phyloP scores from a whole-genome alignment of 352 stramenopile species.

The Thalassiosira exigua region DNA sequence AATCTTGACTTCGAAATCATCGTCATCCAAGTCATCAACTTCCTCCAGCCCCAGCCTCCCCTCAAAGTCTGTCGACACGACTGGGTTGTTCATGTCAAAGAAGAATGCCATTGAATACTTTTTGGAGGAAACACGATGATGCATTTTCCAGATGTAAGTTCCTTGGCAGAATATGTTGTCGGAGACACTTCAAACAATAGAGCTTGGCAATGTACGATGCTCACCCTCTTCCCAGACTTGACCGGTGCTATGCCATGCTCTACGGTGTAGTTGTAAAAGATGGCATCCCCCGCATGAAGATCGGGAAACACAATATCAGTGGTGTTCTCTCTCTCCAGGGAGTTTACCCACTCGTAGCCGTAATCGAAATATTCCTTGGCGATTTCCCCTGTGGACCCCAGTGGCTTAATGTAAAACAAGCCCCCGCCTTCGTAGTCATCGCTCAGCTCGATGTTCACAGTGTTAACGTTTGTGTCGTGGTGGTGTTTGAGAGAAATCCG shows the following conservation, averaged over 20 bases:
- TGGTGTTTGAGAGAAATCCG: conserved; percentile 33
- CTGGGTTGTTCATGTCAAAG: conserved; percentile 48
- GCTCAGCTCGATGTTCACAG: conserved; percentile 43
- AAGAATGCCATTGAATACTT: conserved; percentile 49
- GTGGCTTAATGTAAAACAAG: conserved; percentile 39
- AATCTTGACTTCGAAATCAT: too few relatives aligned
- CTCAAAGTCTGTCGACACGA: conserved; percentile 3
- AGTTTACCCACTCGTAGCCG: conserved; percentile 28
- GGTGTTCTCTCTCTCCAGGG: conserved; percentile 27
- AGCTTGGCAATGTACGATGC: too few relatives aligned
- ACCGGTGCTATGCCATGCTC: too few relatives aligned
- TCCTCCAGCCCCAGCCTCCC: neutral
- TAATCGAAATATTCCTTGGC: neutral
- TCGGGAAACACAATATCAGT: conserved; percentile 42
- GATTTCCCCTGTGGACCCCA: too few relatives aligned
- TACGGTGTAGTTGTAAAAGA: too few relatives aligned
- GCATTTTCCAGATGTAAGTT: too few relatives aligned
- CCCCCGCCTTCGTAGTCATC: conserved; percentile 45
- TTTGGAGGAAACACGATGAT: conserved; percentile 33
- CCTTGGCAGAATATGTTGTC: too few relatives aligned
- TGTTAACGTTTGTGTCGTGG: conserved; percentile 41
- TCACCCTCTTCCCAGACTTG: too few relatives aligned
- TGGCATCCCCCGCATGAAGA: conserved; percentile 32
- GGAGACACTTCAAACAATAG: too few relatives aligned
- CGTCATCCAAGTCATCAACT: too few relatives aligned